Evolutionary conservation across 352 stramenopile genomes (phyloP).

Genomic region (Phytophthora crassamura): DNA sequence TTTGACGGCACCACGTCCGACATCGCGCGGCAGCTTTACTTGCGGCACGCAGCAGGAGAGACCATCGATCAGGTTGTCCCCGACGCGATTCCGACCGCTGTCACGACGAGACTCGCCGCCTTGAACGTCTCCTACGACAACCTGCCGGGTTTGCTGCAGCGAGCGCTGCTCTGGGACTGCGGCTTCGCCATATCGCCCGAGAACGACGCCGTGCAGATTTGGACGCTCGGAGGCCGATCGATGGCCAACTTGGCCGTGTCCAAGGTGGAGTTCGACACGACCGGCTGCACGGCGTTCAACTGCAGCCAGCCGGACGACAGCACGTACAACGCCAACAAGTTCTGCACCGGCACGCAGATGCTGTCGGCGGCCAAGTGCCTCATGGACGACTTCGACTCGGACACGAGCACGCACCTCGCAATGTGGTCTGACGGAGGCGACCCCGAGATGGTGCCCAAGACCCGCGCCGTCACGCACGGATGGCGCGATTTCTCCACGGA

Average conservation of each 20-base stretch:
- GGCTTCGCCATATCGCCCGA: slow-evolving; percentile 39
- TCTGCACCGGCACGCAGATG: slow-evolving; percentile 42
- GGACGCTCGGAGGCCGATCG: slow-evolving; percentile 32
- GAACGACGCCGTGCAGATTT: slow-evolving; percentile 40
- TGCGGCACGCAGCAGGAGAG: slow-evolving; percentile 34
- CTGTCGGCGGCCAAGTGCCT: slow-evolving; percentile 38
- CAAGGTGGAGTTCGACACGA: slow-evolving; percentile 36
- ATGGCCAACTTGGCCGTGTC: slow-evolving; percentile 44
- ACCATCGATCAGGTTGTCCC: slow-evolving; percentile 10
- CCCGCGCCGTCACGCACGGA: slow-evolving; percentile 30
- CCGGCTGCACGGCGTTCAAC: slow-evolving; percentile 37
- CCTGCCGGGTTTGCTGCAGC: slow-evolving; percentile 39
- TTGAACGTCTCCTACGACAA: slow-evolving; percentile 29
- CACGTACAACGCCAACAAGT: slow-evolving; percentile 22
- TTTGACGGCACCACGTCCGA: slow-evolving; percentile 44
- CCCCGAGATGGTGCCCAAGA: slow-evolving; percentile 28
- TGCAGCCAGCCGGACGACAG: slow-evolving; percentile 36
- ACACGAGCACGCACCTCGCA: slow-evolving; percentile 25
- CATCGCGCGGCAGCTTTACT: slow-evolving; percentile 41
- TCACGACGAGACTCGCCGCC: slow-evolving; percentile 25
- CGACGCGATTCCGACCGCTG: slow-evolving; percentile 22
- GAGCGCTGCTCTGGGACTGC: slow-evolving; percentile 46
- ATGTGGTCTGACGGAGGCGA: slow-evolving; percentile 49
- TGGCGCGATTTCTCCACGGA: slow-evolving; percentile 36
- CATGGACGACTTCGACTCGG: slow-evolving; percentile 38